Evolutionary conservation across 306 rosid genomes (phyloP), one percentile per base, ranked within the genome.

Genomic region (Pterocarpus macrocarpus): DNA sequence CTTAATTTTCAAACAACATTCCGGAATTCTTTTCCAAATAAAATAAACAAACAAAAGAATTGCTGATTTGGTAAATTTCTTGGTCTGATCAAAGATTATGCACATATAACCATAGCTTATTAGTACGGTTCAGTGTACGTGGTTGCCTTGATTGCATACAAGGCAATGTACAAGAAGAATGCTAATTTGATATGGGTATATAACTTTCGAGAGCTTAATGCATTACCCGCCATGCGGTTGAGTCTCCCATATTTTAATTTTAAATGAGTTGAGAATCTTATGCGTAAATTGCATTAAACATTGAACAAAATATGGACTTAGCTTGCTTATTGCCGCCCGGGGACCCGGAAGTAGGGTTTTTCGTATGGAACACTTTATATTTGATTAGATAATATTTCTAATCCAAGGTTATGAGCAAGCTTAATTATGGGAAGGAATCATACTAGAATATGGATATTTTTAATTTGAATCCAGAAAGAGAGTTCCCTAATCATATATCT

Each of bases 111-210:
- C 16, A 69, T 45, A 56, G 80, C 67, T 75, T 80, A 63, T 34
- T 52, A 59, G 85, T 79, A 85, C 84, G 89, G 90, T 89, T 81
- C 90, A 81, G 3, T 74, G 90, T 86, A 89, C 88, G 76, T 82
- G 77, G 90, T 77, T 79, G 53, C 82, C 32, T 67, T 72, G 66
- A 56, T 73, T 73, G 49, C 32, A 58, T 55, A 76, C 61, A 52
- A 43, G 78, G 69, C 77, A 79, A 17, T 59, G 82, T 53, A 77
- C 55, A 72, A 68, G 11, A 22, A 47, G 2, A 81, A 73, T 66
- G 41, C 34, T 59, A 38, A 77, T 73, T 80, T 74, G 5, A 55
- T 71, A 77, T 43, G 59, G 77, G 4, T 69, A 43, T 61, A 17
- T 47, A 52, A 17, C 13, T 28, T 47, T 58, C 2, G 2, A 75